phyloP scores from a whole-genome alignment of 208 protist species.

The Wallacemonas collosoma region DNA sequence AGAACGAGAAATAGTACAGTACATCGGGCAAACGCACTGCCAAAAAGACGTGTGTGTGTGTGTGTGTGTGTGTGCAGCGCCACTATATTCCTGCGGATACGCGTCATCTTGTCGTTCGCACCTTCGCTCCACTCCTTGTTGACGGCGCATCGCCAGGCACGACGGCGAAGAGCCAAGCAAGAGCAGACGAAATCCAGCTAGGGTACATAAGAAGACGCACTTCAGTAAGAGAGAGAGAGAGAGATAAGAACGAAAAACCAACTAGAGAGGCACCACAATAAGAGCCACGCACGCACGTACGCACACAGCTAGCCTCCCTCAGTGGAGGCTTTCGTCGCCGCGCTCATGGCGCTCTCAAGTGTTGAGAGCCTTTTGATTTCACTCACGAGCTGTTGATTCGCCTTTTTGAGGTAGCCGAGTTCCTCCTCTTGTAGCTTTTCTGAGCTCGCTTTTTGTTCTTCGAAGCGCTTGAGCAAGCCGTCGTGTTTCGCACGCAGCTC shows the following conservation, averaged over 20 bases:
- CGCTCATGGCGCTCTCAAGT: slow-evolving; percentile 48
- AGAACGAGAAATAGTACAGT: not conserved
- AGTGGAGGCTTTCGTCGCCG: not conserved
- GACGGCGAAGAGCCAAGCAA: too few species aligned
- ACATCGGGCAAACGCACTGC: not conserved
- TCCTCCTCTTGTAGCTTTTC: slow-evolving; percentile 83
- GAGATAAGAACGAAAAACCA: not conserved
- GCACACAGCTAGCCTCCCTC: not conserved
- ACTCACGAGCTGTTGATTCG: slow-evolving; percentile 83
- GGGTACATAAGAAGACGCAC: too few species aligned
- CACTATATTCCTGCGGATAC: too few species aligned
- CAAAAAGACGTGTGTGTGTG: too few species aligned
- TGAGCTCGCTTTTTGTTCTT: slow-evolving; percentile 75
- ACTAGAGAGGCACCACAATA: not conserved
- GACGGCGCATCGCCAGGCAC: too few species aligned
- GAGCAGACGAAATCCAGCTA: too few species aligned
- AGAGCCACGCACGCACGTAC: not conserved
- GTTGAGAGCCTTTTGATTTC: slow-evolving; percentile 86
- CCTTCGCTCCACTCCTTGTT: too few species aligned
- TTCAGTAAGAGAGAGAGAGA: not conserved
- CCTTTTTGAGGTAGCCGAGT: slow-evolving; percentile 85
- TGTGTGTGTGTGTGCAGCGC: too few species aligned
- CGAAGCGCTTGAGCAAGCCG: slow-evolving; percentile 77
- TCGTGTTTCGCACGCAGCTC: slow-evolving; percentile 84
- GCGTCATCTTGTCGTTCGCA: too few species aligned